Base-by-base conservation (phyloP, 2,329 filamentous ascomycete genomes). In the Penicillium sp. region DNA sequence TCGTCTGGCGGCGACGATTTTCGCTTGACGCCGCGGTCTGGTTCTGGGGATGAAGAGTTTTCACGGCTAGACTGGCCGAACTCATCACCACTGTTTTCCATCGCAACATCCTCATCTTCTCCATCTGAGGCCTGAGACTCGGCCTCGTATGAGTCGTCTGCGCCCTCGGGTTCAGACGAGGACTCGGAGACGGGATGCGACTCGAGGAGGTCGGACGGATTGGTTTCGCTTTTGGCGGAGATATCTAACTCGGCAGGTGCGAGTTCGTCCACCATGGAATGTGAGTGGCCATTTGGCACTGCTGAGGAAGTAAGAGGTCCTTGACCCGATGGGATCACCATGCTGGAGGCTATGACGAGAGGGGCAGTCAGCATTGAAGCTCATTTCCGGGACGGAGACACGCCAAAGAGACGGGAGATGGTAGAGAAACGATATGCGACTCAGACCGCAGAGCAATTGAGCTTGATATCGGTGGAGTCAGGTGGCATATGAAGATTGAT, bases 201-300 rank as follows among this genome's bases (percentile, higher is more conserved):
- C 70, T 89, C 85, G 73, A 85, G 84, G 69, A 85, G 82, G 71
- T 96, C 90, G 70, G 91, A 93, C 62, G 90, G 83, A 69, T 93
- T 91, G 82, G 87, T 92, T 70, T 92, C 91, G 78, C 85, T 90
- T 67, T 84, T 80, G 49, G 70, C 62, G 37, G 79, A 79, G 62
- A 78, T 76, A 59, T 83, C 80, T 60, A 69, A 65, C 55, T 72
- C 66, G 48, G 65, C 62, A 52, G 67, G 70, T n/a, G 62, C 56
- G 63, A 68, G 59, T 62, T 73, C 65, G 33, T 67, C 64, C 56
- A 66, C 59, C 48, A 70, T 65, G 6, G 71, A 70, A 52, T 65
- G 63, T 55, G 69, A 63, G 60, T 71, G 73, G 52, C 75, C 76
- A 63, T 78, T 78, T 16, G 72, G 63, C 65, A 76, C 69, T 49